A percentile compares a stretch with the other conserved stretches of the same genome.
These are phyloP conservation scores for Uronychia binucleata DNA, from an alignment of 73 alveolate genomes.

Conservation along the genomic window DNA sequence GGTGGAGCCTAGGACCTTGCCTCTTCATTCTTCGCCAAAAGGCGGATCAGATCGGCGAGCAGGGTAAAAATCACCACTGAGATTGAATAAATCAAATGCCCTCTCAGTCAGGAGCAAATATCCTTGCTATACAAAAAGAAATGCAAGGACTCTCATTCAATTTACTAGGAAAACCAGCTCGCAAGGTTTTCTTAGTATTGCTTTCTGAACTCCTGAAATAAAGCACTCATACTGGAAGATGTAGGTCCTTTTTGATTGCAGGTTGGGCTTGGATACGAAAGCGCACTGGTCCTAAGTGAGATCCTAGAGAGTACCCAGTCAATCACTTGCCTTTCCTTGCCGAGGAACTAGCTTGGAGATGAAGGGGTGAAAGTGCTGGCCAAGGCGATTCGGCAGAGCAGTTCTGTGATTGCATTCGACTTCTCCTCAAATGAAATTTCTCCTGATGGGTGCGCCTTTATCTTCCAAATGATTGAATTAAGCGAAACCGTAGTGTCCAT, in stretches of 20 bases:
- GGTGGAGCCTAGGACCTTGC: no score
- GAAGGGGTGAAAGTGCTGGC: neutral
- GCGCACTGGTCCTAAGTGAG: neutral
- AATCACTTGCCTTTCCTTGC: neutral
- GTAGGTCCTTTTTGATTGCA: neutral
- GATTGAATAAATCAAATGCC: neutral
- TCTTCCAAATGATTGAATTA: neutral
- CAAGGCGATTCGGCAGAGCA: neutral
- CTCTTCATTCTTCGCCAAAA: neutral
- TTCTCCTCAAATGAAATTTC: neutral
- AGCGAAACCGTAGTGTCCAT: neutral
- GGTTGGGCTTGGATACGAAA: neutral
- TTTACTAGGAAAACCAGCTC: neutral
- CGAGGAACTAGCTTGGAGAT: neutral
- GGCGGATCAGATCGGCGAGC: neutral
- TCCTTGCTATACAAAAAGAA: no score
- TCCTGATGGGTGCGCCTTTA: neutral
- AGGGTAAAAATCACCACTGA: neutral
- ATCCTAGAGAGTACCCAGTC: no score
- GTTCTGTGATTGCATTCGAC: neutral
- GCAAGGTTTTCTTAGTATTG: neutral
- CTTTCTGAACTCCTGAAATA: neutral
- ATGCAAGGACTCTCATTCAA: neutral
- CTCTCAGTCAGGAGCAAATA: neutral
- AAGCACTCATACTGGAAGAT: neutral